phyloP scores from a whole-genome alignment of 2,329 filamentous ascomycete genomes.

The Xylaria sp. region DNA sequence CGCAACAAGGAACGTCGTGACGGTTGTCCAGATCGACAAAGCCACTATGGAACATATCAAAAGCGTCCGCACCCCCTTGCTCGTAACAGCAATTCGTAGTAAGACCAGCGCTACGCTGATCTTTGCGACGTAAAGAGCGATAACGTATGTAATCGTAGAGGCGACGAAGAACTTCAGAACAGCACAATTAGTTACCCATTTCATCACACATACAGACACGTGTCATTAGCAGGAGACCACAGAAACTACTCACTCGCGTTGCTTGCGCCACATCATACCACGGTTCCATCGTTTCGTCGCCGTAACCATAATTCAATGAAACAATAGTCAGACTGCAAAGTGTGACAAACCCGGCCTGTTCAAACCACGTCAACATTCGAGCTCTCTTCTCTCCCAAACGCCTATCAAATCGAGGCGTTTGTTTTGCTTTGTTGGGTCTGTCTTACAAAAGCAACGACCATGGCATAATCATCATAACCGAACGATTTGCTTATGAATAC shows the following conservation, averaged over 20 bases:
- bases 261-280: conserved; percentile 26
- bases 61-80: conserved; percentile 33
- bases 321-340: conserved; percentile 37
- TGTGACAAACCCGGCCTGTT: conserved; percentile 34
- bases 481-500: conserved; percentile 39
- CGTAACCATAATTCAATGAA: conserved; percentile 35
- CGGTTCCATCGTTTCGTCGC: conserved; percentile 16
- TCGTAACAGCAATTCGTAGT: conserved; percentile 39
- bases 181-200: conserved; percentile 5
- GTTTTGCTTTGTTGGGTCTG: not conserved
- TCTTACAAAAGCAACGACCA: conserved; percentile 39
- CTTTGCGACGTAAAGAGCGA: conserved; percentile 39
- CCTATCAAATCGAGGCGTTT: not conserved
- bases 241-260: conserved; percentile 30
- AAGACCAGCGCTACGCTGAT: conserved; percentile 39
- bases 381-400: not conserved
- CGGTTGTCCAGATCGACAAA: conserved; percentile 38
- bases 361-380: conserved; percentile 19
- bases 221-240: not conserved
- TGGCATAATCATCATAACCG: conserved; percentile 39
- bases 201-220: not conserved
- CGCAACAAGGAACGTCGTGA: conserved; percentile 36
- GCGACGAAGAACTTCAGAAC: conserved; percentile 37
- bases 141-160: conserved; percentile 37
- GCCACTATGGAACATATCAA: conserved; percentile 32